Base-by-base conservation (phyloP, 2,329 filamentous ascomycete species). In the Pestalotiopsis sp. region DNA sequence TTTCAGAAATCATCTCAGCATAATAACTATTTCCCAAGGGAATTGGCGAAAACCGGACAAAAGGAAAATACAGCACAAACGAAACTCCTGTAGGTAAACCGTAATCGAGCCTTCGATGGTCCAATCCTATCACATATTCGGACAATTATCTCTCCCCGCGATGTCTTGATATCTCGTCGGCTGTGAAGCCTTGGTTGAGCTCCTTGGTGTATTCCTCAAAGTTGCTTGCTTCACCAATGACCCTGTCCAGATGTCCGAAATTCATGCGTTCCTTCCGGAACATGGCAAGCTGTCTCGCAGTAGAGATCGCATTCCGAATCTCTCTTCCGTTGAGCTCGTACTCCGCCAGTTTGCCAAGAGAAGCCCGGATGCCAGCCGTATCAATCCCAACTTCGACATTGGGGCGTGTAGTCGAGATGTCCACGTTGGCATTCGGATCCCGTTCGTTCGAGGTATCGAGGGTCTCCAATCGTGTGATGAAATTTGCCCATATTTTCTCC, bases 301-400 rank as follows among this genome's bases (percentile, higher is more conserved):
- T 66, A 2, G 64, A 66, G 17, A 66, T 58, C 5, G 64, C 64
- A 39, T 66, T 66, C 3, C 64, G 45, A 7, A 57, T 66, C 49
- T 66, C 64, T 58, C 64, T 25, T 36, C 64, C 64, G 49, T 66
- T 57, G 3, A 66, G 23, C 14, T 66, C 39, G 5, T 27, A 12
- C 13, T 6, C 17, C 12, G 60, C 60, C n/a, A 45, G 1, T 6
- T 38, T 11, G 6, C n/a, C 6, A 0, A 63, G 23, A 23, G 23
- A 23, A 23, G 23, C 23, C 23, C 27, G 27, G 0, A 63, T 39
- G 12, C n/a, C 60, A 4, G 25, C 11, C 20, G 60, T 63, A 6
- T 63, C 36, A 13, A 63, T 38, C 6, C 60, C 36, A 9, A 52
- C 45, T 17, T 52, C 45, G 7, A 52, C n/a, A 11, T n/a, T n/a